Conservation (phyloP, 306 rosid genomes). For the Cucumis hystrix region DNA sequence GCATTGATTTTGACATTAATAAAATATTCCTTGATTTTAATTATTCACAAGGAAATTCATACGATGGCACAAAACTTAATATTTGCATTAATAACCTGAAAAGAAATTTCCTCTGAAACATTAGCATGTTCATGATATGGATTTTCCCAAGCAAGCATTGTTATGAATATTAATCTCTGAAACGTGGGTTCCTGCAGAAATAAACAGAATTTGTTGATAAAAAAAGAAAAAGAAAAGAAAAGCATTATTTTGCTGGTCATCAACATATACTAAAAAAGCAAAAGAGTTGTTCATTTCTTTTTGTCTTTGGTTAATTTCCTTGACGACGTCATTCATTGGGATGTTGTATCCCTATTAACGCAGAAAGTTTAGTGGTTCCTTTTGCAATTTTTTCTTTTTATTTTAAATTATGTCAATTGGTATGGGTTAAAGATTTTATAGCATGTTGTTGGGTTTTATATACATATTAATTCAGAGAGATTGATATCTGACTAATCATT, state of each 20-base stretch:
- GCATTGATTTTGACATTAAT: neutral
- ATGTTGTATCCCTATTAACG: neutral
- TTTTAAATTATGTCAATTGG: neutral
- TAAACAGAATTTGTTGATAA: slow-evolving; percentile 12
- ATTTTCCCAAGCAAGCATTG: slow-evolving; percentile 95
- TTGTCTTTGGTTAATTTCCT: neutral
- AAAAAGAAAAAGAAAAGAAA: neutral
- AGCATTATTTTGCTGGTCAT: neutral
- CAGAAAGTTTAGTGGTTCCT: neutral
- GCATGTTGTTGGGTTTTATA: neutral
- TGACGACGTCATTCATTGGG: neutral
- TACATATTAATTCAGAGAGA: neutral
- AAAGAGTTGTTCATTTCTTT: neutral
- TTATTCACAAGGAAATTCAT: neutral
- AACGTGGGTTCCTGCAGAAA: slow-evolving; percentile 76
- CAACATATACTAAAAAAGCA: neutral
- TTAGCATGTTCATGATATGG: slow-evolving; percentile 45
- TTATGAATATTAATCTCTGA: slow-evolving; percentile 74
- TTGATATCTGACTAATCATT: neutral
- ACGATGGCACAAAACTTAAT: neutral
- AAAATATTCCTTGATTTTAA: neutral
- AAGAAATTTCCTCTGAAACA: slow-evolving; percentile 48
- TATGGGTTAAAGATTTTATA: neutral
- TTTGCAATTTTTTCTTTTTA: neutral
- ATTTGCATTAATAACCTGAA: slow-evolving; percentile 41